Base-by-base conservation (phyloP, 2,329 filamentous ascomycete genomes). In the Microcera coccophila region DNA sequence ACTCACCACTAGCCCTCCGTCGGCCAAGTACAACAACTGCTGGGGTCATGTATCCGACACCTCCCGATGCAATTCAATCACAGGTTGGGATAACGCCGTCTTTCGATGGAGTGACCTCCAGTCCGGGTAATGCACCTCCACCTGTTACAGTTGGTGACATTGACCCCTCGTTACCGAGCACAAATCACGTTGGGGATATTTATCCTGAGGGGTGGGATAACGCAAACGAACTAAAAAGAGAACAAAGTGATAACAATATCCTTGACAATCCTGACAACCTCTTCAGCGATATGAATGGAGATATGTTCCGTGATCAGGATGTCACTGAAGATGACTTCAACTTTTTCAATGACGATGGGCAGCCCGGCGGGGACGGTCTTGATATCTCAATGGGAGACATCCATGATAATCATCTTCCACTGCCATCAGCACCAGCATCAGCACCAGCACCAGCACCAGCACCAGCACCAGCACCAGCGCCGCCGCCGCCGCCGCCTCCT, bases 281-380 rank as follows among this genome's bases (percentile, higher is more conserved):
- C 4, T 87, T 87, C 57, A 82, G 76, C 16, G 84, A 87, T 41
- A 72, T 86, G 52, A 81, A 81, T 11, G 78, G 76, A 8, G 83
- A 87, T 51, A 78, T 84, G 52, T 88, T 87, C 63, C 81, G 76
- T n/a, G 78, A 82, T n/a, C 76, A 80, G 49, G 79, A 82, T 51
- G 74, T 91, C n/a, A 90, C 84, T 1, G 87, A 93, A 53, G 86
- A 81, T 5, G 87, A 93, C 58, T 91, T 91, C 61, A 87, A 79
- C 60, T 91, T 90, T 62, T 91, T 91, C 53, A 86, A 91, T 55
- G 82, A 35, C 5, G 86, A 91, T 55, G 82, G 85, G 47, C 67
- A 75, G 19, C 71, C 75, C 3, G 69, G 62, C 3, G 65, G 63
- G 10, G 62, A 65, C 18, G 68, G 68, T 32, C 44, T 73, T 31